Evolutionary conservation across 352 stramenopile species (phyloP).

Genomic region (Phytophthora idaei): DNA sequence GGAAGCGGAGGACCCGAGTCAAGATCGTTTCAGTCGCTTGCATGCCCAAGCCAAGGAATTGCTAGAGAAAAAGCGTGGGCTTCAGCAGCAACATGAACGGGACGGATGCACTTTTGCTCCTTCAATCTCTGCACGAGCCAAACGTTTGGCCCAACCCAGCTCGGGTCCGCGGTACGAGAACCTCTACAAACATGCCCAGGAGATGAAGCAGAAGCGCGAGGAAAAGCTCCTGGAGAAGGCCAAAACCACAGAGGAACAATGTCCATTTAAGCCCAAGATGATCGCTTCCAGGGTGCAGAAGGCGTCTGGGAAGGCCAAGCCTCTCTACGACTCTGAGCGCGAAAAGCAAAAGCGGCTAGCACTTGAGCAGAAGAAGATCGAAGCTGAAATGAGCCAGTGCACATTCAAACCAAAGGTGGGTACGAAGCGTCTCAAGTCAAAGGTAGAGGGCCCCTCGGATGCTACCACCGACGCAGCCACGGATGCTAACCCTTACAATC

Average conservation of each 20-base stretch:
- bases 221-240: conserved; percentile 68
- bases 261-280: conserved; percentile 84
- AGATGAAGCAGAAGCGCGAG: conserved; percentile 72
- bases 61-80: conserved; percentile 56
- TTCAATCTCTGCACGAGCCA: conserved; percentile 68
- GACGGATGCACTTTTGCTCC: conserved; percentile 70
- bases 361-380: conserved; percentile 76
- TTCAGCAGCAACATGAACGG: conserved; percentile 58
- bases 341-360: conserved; percentile 73
- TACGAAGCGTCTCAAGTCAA: conserved; percentile 48
- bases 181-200: conserved; percentile 69
- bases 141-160: conserved; percentile 47
- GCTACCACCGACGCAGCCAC: conserved; percentile 10
- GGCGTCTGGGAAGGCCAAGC: conserved; percentile 42
- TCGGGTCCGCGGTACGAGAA: conserved; percentile 70
- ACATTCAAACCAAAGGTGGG: conserved; percentile 74
- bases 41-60: conserved; percentile 66
- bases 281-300: conserved; percentile 55
- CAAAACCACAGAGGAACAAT: conserved; percentile 62
- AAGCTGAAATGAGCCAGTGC: conserved; percentile 65
- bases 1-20: conserved; percentile 33
- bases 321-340: conserved; percentile 74
- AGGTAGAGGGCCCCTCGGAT: conserved; percentile 23
- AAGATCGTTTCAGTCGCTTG: conserved; percentile 51
- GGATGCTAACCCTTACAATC: conserved; percentile 59